Evolutionary conservation across 2,329 filamentous ascomycete species (phyloP).

Genomic region (Exophiala mesophila): DNA sequence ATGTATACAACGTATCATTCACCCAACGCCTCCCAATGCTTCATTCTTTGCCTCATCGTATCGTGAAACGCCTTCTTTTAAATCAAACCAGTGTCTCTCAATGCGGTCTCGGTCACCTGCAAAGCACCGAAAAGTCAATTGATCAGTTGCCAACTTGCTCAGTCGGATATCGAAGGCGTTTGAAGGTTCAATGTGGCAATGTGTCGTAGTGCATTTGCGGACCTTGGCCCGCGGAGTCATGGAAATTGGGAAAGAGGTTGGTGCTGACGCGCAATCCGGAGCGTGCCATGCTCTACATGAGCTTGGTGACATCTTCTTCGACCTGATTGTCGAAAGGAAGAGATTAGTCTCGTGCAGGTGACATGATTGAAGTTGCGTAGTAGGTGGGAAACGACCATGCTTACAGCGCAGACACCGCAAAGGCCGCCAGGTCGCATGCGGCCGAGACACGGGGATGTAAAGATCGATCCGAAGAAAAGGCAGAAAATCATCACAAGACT

Average conservation of each 20-base stretch:
- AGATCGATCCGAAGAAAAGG: not conserved
- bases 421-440: not conserved
- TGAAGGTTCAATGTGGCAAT: no score
- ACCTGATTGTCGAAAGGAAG: constrained; percentile 54
- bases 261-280: not conserved
- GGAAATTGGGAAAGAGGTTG: no score
- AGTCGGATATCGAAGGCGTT: no score
- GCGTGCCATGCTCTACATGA: constrained; percentile 59
- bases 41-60: not conserved
- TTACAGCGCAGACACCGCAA: not conserved
- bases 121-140: constrained; percentile 13
- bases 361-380: no score
- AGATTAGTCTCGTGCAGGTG: constrained; percentile 26
- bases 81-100: constrained; percentile 14
- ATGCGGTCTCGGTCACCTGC: constrained; percentile 17
- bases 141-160: no score
- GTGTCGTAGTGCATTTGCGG: no score
- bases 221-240: no score
- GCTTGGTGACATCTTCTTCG: constrained; percentile 84
- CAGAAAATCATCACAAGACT: constrained; percentile 41
- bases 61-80: not conserved
- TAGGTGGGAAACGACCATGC: not conserved
- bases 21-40: constrained; percentile 11
- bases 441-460: not conserved
- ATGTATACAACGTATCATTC: constrained; percentile 19